Conservation (phyloP, 2,329 filamentous ascomycete species). For the Dactylonectria macrodidyma region DNA sequence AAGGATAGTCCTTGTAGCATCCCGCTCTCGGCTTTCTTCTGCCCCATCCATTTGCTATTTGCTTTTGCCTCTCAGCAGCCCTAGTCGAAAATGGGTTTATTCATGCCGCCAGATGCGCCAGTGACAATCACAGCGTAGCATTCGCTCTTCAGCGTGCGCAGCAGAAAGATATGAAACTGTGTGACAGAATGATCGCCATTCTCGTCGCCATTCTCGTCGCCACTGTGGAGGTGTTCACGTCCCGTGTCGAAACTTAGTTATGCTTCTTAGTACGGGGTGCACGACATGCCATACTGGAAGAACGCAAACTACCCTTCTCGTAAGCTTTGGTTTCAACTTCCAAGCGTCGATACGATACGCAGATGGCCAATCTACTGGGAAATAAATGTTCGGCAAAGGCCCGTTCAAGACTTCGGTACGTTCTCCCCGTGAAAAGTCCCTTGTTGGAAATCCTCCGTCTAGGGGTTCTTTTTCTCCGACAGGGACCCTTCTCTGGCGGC, state of each 20-base stretch:
- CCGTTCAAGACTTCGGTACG: not conserved
- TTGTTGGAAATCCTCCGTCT: not conserved
- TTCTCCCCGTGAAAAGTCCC: not conserved
- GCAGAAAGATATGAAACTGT: not conserved
- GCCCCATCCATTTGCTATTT: not conserved
- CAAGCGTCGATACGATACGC: not conserved
- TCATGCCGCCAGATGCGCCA: slow-evolving; percentile 12
- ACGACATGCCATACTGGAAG: not conserved
- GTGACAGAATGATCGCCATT: not conserved
- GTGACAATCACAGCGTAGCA: not conserved
- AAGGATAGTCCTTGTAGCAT: slow-evolving; percentile 21
- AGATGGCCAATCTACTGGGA: not conserved
- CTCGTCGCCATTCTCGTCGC: not conserved
- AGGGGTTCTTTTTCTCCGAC: not conserved
- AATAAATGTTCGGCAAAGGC: not conserved
- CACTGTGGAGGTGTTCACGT: not conserved
- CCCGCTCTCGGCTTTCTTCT: slow-evolving; percentile 10
- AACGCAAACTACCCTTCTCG: not conserved
- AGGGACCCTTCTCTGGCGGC: not conserved
- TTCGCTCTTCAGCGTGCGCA: not conserved
- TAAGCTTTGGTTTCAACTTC: not conserved
- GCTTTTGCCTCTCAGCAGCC: not conserved
- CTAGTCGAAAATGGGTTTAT: not conserved
- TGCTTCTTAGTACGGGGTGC: not conserved
- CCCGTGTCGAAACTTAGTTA: not conserved